Evolutionary conservation across 148 eudicot species (phyloP), one percentile per base, ranked within the genome.

Genomic region (Rhododendron ferrugineum): DNA sequence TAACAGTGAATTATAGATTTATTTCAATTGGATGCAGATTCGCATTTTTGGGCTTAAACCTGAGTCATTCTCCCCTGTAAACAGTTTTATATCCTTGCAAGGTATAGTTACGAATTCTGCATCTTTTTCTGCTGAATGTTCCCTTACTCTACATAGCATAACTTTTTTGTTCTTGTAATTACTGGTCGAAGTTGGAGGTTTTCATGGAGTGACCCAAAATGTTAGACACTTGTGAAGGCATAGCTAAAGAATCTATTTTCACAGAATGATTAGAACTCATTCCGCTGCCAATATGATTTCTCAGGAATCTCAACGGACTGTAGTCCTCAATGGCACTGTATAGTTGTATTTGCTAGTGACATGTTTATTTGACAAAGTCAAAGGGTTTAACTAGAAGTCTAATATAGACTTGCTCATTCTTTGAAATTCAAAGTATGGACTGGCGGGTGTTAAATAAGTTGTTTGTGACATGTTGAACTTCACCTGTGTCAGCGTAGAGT

Each of bases 11-110:
- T 42, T 16, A 81, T 68, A 78, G 30, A 66, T 66, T 18, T 80
- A 16, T 74, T 36, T 74, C 23, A 18, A 79, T 58, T 87, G 64
- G 68, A 20, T 70, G 82, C 93, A 96, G 99, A 93, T 95, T 82
- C 92, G 93, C 64, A 89, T 93, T 72, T 91, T 90, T 87, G 91
- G 90, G 62, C 87, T 96, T 23, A 96, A 96, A 90, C 88, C 96
- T 15, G 99, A 96, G 88, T 88, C 93, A 50, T 91, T 92, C 81
- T 82, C 91, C 82, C 49, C 87, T 76, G 97, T 90, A 42, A 88
- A 44, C 93, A 89, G 87, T 42, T 91, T 94, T 74, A 60, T 93
- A 85, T 89, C 93, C 76, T 85, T 92, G 84, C 90, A 90, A 91
- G 98, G 97, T 95, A 90, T 40, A 47, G 56, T 68, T 54, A 81